phyloP scores from a whole-genome alignment of 495 filamentous ascomycete species.

The Parathielavia hyrcaniae region DNA sequence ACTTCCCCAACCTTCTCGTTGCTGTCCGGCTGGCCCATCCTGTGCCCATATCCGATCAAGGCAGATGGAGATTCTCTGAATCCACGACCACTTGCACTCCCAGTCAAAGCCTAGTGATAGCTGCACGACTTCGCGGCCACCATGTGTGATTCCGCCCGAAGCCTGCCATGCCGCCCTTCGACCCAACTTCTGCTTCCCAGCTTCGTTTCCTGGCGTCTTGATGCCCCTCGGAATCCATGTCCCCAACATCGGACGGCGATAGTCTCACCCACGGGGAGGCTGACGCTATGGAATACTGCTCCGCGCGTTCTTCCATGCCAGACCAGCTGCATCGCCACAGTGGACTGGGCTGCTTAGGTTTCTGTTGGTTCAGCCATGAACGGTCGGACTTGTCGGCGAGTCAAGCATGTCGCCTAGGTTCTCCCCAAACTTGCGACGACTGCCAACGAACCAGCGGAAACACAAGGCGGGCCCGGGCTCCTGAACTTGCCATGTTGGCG shows the following conservation, averaged over 20 bases:
- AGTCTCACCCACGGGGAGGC: neutral
- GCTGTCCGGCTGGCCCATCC: neutral
- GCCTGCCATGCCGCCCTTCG: constrained; percentile 24
- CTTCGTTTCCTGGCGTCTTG: neutral
- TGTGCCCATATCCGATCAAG: neutral
- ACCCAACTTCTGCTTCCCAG: constrained; percentile 12
- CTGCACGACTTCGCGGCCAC: constrained; percentile 44
- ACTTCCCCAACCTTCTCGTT: neutral
- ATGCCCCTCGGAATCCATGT: neutral
- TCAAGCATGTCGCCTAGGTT: neutral
- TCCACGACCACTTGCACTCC: neutral
- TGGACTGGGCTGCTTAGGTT: neutral
- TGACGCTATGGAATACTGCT: neutral
- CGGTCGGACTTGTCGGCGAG: constrained; percentile 8
- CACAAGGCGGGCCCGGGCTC: constrained; percentile 16
- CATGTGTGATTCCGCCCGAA: constrained; percentile 34
- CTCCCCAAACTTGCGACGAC: constrained; percentile 2
- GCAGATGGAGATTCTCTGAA: neutral
- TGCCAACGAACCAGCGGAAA: constrained; percentile 6
- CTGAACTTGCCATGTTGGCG: constrained; percentile 12
- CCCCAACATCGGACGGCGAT: neutral
- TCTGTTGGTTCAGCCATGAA: constrained; percentile 7
- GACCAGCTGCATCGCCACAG: neutral
- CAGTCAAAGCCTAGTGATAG: constrained; percentile 1
- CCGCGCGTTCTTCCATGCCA: neutral